Evolutionary conservation across 306 rosid species (phyloP), one percentile per base, ranked within the genome.

Genomic region (Trichosanthes cucumerina): DNA sequence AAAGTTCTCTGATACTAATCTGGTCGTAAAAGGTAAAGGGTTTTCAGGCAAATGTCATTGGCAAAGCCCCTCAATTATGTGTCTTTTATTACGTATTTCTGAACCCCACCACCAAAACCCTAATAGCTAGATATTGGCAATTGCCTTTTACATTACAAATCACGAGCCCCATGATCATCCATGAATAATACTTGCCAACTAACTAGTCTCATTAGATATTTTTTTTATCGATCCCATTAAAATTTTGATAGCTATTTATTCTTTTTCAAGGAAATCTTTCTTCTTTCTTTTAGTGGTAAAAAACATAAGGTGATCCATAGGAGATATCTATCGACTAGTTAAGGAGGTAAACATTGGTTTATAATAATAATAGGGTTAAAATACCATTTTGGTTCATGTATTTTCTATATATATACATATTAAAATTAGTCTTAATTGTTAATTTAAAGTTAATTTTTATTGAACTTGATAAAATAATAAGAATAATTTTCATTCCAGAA

Each of bases 91-190:
- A 78, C 80, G 47, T 78, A 62, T 43, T n/a, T 36, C 24, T 69
- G n/a, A 84, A 76, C 82, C 86, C 88, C 86, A 84, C 85, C 82
- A 78, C 59, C 16, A 47, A 43, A 62, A 12, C 65, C 72, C 79
- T 58, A 49, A 65, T 65, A 9, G 23, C 72, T 36, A 18, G 12
- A 54, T 46, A 64, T 70, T 47, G 62, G 53, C n/a, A 80, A 74
- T 60, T 34, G 47, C 50, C 78, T 60, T 79, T 79, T 69, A 26
- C 21, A 79, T 34, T 7, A 66, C 49, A 39, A 66, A 68, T n/a
- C 28, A 58, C 73, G 2, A 43, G 47, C 9, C 9, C 47, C 47
- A 56, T 56, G 19, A 24, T 56, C 2, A 2, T 50, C 56, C 5
- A 49, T 43, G 47, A 11, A 43, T 43, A 43, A 43, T 43, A 43